phyloP scores from a whole-genome alignment of 768 basidiomycete species.

The Auricularia sp. region DNA sequence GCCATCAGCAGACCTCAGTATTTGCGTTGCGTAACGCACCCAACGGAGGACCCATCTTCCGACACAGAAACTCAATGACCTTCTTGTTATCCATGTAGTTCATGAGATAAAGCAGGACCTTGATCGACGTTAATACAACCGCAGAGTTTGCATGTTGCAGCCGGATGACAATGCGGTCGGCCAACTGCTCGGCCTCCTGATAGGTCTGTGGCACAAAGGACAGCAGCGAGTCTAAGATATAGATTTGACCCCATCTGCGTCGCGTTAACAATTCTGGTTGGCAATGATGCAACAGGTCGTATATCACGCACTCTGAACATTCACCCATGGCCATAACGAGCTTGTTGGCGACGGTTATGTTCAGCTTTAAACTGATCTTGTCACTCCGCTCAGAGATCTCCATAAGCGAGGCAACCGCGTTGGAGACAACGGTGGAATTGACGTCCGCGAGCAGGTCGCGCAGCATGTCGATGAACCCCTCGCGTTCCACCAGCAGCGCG shows the following conservation, averaged over 20 bases:
- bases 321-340: constrained; percentile 84
- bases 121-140: constrained; percentile 97
- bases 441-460: constrained; percentile 85
- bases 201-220: constrained; percentile 88
- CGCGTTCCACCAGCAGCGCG: constrained; percentile 74
- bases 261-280: constrained; percentile 8
- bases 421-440: constrained; percentile 95
- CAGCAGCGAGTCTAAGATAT: constrained; percentile 88
- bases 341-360: constrained; percentile 78
- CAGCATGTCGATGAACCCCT: constrained; percentile 83
- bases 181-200: constrained; percentile 84
- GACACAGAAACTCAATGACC: constrained; percentile 81
- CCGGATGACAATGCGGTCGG: constrained; percentile 89
- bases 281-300: not conserved
- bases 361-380: constrained; percentile 86
- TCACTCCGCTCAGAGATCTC: constrained; percentile 95
- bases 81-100: constrained; percentile 94
- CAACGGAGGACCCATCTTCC: constrained; percentile 96
- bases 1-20: constrained; percentile 4
- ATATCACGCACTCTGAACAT: constrained; percentile 81
- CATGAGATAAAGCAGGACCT: constrained; percentile 91
- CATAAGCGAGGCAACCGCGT: constrained; percentile 92
- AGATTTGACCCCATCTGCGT: constrained; percentile 94
- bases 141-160: constrained; percentile 98
- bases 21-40: constrained; percentile 36